phyloP scores from a whole-genome alignment of 1,284 basidiomycete genomes.

The Tylopilus orsonianus region DNA sequence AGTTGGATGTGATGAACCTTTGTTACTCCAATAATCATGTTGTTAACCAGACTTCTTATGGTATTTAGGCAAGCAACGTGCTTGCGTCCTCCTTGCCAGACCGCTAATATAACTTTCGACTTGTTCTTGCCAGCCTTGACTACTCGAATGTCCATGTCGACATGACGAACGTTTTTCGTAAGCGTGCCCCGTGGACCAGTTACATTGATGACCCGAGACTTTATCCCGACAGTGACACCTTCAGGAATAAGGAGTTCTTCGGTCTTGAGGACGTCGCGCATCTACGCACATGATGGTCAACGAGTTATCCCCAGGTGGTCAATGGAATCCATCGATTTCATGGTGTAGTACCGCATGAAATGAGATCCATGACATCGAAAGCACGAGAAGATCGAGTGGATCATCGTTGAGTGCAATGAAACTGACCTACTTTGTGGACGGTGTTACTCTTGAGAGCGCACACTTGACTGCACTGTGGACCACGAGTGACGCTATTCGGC shows the following conservation, averaged over 20 bases:
- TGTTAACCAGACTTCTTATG: constrained; percentile 91
- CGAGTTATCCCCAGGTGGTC: constrained; percentile 20
- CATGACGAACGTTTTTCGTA: constrained; percentile 90
- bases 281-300: constrained; percentile 44
- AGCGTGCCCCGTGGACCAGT: constrained; percentile 88
- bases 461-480: constrained; percentile 4
- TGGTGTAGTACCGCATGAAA: constrained; percentile 3
- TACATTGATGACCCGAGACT: constrained; percentile 88
- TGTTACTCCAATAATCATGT: constrained; percentile 98
- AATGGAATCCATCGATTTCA: constrained; percentile 34
- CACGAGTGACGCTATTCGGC: constrained; percentile 19
- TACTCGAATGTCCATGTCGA: constrained; percentile 95
- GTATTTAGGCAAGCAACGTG: constrained; percentile 98
- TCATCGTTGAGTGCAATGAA: background rate
- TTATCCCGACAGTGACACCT: constrained; percentile 81
- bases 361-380: background rate
- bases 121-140: constrained; percentile 68
- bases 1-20: constrained; percentile 46
- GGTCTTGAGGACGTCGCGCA: constrained; percentile 90
- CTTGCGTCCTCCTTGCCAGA: constrained; percentile 99
- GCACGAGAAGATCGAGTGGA: background rate
- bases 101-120: constrained; percentile 82
- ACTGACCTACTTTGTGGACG: constrained; percentile 30
- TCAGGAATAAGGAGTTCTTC: constrained; percentile 93
- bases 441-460: constrained; percentile 27